Evolutionary conservation across 2,329 filamentous ascomycete genomes (phyloP), one percentile per base, ranked within the genome.

Genomic region (Moelleriella libera): DNA sequence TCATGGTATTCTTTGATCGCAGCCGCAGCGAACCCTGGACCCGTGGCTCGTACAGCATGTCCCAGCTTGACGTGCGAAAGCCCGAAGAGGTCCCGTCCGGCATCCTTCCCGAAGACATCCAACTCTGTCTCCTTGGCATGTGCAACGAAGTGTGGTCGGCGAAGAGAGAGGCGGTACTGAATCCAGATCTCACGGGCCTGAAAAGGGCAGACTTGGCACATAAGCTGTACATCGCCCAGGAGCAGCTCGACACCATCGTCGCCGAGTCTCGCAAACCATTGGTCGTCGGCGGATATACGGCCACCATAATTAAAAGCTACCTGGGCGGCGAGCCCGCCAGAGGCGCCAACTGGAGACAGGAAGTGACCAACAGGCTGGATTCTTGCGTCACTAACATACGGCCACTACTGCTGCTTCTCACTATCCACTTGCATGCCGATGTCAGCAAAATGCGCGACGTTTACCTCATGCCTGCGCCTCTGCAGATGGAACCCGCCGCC

Each of bases 361-460:
- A 47, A 3, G 60, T 59, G 0, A 53, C 56, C 43, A 49, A 48
- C 0, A 58, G 65, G 7, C 54, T 67, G 29, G 57, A 60, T 12
- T 53, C 51, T 3, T 51, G 62, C 9, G 50, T 62, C 4, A 60
- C 63, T 1, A 62, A 63, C 28, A 56, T 61, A 1, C 49, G 56
- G 4, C 62, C 66, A 53, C 58, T 68, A 0, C 63, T 66, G 43
- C 61, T 67, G 41, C 53, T 68, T 2, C 58, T 68, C 43, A 58
- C 49, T 2, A 52, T 69, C 11, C 60, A 67, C 37, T 51, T 69
- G 0, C 60, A 61, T 31, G 57, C 63, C 5, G 64, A 70, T 31
- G 52, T 63, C 1, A 49, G 56, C 3, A 57, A 50, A 2, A 42
- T 53, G 41, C 44, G 44, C 8, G 48, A 52, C 14, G 29, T 51